These are phyloP conservation scores for Metschnikowia lochheadii DNA, from an alignment of 805 yeast species.

Conservation along the genomic window DNA sequence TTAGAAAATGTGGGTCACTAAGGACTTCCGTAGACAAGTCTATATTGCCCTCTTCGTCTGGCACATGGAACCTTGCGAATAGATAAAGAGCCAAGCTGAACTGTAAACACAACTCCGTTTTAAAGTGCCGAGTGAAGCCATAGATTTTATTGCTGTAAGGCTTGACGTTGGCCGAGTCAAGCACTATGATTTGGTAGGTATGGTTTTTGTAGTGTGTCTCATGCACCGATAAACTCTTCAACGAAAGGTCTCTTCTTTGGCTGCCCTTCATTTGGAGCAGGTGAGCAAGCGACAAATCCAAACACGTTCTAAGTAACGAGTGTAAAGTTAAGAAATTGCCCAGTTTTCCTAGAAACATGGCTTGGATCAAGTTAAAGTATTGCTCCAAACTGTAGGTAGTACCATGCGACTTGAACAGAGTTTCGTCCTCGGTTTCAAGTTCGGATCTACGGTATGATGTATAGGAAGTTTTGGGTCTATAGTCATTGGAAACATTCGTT, in stretches of 20 bases:
- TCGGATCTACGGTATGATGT: background rate
- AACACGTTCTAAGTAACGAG: constrained; percentile 21
- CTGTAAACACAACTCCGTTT: constrained; percentile 25
- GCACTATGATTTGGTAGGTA: background rate
- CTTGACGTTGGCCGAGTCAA: background rate
- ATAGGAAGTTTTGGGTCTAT: too few relatives aligned
- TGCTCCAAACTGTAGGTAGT: background rate
- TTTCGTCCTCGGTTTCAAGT: background rate
- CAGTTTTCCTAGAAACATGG: background rate
- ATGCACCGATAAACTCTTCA: constrained; percentile 17
- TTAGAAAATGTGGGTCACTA: constrained; percentile 9
- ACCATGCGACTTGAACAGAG: background rate
- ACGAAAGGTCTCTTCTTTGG: constrained; percentile 24
- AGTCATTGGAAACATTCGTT: too few relatives aligned
- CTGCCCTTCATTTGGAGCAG: constrained; percentile 18
- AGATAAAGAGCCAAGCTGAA: constrained; percentile 26
- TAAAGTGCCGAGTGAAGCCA: constrained; percentile 1
- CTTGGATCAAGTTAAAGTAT: background rate
- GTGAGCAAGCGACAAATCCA: constrained; percentile 25
- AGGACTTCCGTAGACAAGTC: constrained; percentile 14
- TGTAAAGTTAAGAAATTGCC: constrained; percentile 17
- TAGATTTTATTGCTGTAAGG: background rate
- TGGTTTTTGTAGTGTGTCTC: background rate
- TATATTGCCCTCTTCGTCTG: constrained; percentile 22
- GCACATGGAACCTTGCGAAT: constrained; percentile 27